Conservation (phyloP, 768 basidiomycete species). For the Suillus variegatus region DNA sequence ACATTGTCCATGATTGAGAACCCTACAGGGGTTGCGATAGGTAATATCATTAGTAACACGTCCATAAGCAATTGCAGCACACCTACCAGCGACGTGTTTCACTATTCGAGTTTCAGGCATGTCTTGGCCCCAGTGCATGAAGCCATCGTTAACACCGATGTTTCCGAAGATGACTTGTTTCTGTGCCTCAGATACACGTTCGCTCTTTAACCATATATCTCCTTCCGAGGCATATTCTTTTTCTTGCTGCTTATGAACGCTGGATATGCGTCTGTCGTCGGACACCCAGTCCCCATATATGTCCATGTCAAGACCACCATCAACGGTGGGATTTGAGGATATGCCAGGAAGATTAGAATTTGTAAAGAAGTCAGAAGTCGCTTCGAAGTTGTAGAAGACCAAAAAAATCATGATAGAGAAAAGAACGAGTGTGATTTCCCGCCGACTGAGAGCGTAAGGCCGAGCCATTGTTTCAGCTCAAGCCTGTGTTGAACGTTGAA, state of each 20-base stretch:
- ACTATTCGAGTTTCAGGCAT: slow-evolving; percentile 58
- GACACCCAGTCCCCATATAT: slow-evolving; percentile 73
- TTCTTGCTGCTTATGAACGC: slow-evolving; percentile 49
- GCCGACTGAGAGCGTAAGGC: slow-evolving; percentile 66
- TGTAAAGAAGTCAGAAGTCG: slow-evolving; percentile 57
- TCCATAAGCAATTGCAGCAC: background rate
- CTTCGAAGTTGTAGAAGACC: slow-evolving; percentile 74
- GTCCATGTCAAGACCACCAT: slow-evolving; percentile 58
- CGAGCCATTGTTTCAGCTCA: slow-evolving; percentile 48
- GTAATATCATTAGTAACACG: slow-evolving; percentile 7
- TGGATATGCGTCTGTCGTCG: slow-evolving; percentile 60
- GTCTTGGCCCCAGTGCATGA: slow-evolving; percentile 55
- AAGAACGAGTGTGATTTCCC: slow-evolving; percentile 71
- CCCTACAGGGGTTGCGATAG: slow-evolving; percentile 45
- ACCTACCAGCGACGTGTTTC: slow-evolving; percentile 66
- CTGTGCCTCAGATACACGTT: slow-evolving; percentile 30
- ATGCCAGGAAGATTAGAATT: slow-evolving; percentile 37
- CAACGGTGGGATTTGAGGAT: slow-evolving; percentile 31
- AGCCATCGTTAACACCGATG: slow-evolving; percentile 50
- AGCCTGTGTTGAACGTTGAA: background rate
- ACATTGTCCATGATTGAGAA: slow-evolving; percentile 84
- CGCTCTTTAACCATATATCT: slow-evolving; percentile 41
- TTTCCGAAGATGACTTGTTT: slow-evolving; percentile 23
- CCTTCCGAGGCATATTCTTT: slow-evolving; percentile 37
- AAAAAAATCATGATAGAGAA: slow-evolving; percentile 67